These are phyloP conservation scores for Zasmidium angulare DNA, from an alignment of 2,329 filamentous ascomycete genomes.

Conservation along the genomic window DNA sequence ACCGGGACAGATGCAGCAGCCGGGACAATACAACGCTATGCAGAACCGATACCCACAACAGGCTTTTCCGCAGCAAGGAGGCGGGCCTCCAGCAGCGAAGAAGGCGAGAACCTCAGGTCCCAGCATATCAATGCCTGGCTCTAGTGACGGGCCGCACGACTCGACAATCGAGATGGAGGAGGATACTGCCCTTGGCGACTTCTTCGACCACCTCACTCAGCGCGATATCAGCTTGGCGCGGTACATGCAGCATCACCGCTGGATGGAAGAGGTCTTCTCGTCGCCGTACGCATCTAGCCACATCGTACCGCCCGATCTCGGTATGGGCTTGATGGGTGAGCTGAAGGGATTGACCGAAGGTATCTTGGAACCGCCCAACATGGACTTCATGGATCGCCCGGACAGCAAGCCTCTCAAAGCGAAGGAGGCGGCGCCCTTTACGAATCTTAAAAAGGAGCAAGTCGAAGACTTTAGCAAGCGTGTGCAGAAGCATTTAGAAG, in stretches of 20 bases:
- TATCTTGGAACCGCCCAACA: slow-evolving; percentile 67
- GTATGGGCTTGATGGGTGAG: slow-evolving; percentile 75
- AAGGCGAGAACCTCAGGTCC: slow-evolving; percentile 42
- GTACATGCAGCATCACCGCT: slow-evolving; percentile 94
- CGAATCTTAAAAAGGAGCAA: slow-evolving; percentile 71
- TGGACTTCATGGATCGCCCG: slow-evolving; percentile 19
- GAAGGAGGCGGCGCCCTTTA: slow-evolving; percentile 47
- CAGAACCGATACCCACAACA: slow-evolving; percentile 30
- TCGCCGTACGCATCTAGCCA: slow-evolving; percentile 84
- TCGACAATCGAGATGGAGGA: slow-evolving; percentile 78
- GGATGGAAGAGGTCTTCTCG: slow-evolving; percentile 96
- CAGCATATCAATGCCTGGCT: slow-evolving; percentile 41
- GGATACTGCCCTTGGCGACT: slow-evolving; percentile 80
- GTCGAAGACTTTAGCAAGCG: slow-evolving; percentile 81
- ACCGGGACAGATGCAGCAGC: slow-evolving; percentile 44
- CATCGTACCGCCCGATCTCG: slow-evolving; percentile 83
- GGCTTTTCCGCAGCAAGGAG: slow-evolving; percentile 32
- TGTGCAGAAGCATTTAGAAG: slow-evolving; percentile 68
- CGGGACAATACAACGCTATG: slow-evolving; percentile 12
- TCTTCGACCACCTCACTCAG: slow-evolving; percentile 85
- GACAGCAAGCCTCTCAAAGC: slow-evolving; percentile 47
- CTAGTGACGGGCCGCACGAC: slow-evolving; percentile 44
- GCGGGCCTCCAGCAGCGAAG: slow-evolving; percentile 47
- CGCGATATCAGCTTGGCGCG: slow-evolving; percentile 83
- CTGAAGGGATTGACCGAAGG: slow-evolving; percentile 78